Evolutionary conservation across 208 protist genomes (phyloP).

Genomic region (Phytomonas francai): DNA sequence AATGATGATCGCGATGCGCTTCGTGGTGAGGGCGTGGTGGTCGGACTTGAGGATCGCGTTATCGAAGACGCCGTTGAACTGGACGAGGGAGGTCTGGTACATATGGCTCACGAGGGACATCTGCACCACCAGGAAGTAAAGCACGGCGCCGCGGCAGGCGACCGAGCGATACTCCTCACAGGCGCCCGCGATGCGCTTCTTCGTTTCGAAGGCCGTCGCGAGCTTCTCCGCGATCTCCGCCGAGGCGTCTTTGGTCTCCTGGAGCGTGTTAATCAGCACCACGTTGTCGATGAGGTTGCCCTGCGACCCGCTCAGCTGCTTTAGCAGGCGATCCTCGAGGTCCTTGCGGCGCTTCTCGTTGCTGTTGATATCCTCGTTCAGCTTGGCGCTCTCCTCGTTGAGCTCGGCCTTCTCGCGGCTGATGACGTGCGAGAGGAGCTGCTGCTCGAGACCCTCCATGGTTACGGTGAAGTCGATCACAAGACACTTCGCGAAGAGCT

Average conservation of each 20-base stretch:
- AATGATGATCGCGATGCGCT: constrained; percentile 96
- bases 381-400: constrained; percentile 94
- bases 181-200: constrained; percentile 93
- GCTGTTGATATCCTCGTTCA: constrained; percentile 94
- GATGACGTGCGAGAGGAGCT: constrained; percentile 96
- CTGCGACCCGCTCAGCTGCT: constrained; percentile 91
- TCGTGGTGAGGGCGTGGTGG: constrained; percentile 83
- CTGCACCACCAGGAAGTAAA: constrained; percentile 99
- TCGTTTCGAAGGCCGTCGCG: constrained; percentile 90
- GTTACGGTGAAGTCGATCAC: constrained; percentile 99
- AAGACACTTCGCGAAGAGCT: constrained; percentile 96
- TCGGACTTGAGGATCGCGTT: constrained; percentile 88
- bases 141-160: constrained; percentile 93
- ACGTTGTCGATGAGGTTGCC: constrained; percentile 92
- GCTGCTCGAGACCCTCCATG: constrained; percentile 96
- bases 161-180: constrained; percentile 97
- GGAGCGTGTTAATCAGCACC: constrained; percentile 93
- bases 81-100: constrained; percentile 97
- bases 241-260: constrained; percentile 96
- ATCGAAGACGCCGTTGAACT: constrained; percentile 97
- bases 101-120: constrained; percentile 96
- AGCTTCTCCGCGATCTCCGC: constrained; percentile 96
- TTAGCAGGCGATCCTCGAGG: constrained; percentile 92
- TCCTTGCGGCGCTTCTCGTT: constrained; percentile 94
- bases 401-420: constrained; percentile 96